phyloP scores from a whole-genome alignment of 164 flowering plant genomes.

The Stephania cephalantha region DNA sequence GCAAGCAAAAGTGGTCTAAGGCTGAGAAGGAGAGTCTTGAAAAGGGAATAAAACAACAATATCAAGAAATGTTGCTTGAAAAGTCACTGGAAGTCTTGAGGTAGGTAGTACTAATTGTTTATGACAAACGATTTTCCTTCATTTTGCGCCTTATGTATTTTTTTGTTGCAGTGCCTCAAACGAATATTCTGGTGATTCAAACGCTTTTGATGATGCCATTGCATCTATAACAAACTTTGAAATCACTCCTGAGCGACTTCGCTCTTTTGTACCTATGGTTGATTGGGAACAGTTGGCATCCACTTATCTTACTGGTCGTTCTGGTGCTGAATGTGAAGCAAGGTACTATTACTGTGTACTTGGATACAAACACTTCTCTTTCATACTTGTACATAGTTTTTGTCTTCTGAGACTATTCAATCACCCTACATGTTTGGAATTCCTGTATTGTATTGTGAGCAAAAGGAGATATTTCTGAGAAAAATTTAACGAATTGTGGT shows the following conservation, averaged over 20 bases:
- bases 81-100: conserved; percentile 38
- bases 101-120: conserved; percentile 25
- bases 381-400: not conserved
- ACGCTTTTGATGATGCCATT: conserved; percentile 40
- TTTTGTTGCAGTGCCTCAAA: conserved; percentile 39
- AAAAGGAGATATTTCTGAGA: not conserved
- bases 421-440: not conserved
- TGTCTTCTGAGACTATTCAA: not conserved
- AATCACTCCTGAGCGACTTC: conserved; percentile 44
- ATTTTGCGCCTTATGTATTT: conserved; percentile 3
- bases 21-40: conserved; percentile 55
- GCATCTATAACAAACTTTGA: conserved; percentile 45
- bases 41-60: conserved; percentile 78
- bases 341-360: conserved; percentile 34
- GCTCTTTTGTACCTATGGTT: conserved; percentile 53
- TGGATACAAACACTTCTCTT: not conserved
- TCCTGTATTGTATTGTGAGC: not conserved
- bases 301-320: conserved; percentile 44
- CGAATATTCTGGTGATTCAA: conserved; percentile 31
- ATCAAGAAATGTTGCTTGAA: conserved; percentile 60
- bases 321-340: conserved; percentile 88
- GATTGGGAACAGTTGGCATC: conserved; percentile 73
- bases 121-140: conserved; percentile 1
- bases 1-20: conserved; percentile 53
- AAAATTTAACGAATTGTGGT: too few species aligned